Conservation (phyloP, 139 green algal species). For the Closterium sp. region DNA sequence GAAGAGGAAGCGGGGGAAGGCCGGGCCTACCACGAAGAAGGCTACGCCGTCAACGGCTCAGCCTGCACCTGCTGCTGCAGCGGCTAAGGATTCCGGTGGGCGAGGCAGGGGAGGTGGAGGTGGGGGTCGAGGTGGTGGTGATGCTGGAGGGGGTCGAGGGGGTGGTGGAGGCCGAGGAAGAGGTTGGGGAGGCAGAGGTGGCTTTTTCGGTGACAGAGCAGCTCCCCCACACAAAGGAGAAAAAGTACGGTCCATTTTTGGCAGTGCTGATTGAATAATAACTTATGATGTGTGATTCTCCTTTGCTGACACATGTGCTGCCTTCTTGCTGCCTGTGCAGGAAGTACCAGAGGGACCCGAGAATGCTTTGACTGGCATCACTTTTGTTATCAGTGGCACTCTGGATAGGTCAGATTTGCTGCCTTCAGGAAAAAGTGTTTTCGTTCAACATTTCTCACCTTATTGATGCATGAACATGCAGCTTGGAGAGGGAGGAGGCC, state of each 20-base stretch:
- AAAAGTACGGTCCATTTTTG: conserved; percentile 7
- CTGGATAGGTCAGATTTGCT: conserved; percentile 45
- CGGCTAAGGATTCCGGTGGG: background rate
- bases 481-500: conserved; percentile 71
- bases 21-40: no score
- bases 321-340: conserved; percentile 15
- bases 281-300: no score
- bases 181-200: conserved; percentile 12
- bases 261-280: no score
- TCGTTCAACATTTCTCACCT: background rate
- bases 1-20: no score
- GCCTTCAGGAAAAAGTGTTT: background rate
- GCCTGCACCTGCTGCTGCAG: no score
- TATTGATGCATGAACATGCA: conserved; percentile 21
- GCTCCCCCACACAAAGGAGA: conserved; percentile 48
- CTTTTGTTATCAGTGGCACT: conserved; percentile 84
- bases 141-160: conserved; percentile 23
- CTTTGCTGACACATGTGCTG: no score
- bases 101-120: background rate
- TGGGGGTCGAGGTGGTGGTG: background rate
- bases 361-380: conserved; percentile 78
- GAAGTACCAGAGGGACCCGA: conserved; percentile 68
- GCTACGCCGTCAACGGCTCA: no score
- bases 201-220: conserved; percentile 25
- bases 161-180: conserved; percentile 17